Evolutionary conservation across 352 stramenopile genomes (phyloP).

Genomic region (Phytophthora capsici): DNA sequence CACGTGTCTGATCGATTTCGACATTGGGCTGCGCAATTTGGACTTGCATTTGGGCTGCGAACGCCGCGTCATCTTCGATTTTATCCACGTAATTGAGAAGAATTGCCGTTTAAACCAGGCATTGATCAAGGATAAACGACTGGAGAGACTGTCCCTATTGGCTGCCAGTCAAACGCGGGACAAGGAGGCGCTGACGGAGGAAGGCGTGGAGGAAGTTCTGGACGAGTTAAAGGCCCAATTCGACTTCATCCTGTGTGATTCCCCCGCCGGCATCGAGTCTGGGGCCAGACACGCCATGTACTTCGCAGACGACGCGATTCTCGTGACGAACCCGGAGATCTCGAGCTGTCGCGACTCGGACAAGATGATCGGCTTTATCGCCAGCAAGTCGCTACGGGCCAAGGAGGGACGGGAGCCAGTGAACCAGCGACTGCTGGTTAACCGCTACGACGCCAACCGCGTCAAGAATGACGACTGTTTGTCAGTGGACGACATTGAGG

Average conservation of each 20-base stretch:
- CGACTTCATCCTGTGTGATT: slow-evolving; percentile 93
- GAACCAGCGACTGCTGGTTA: slow-evolving; percentile 89
- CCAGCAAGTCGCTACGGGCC: slow-evolving; percentile 86
- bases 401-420: slow-evolving; percentile 82
- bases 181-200: slow-evolving; percentile 91
- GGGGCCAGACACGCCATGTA: slow-evolving; percentile 93
- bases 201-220: slow-evolving; percentile 87
- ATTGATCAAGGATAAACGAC: slow-evolving; percentile 91
- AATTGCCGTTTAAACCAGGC: slow-evolving; percentile 91
- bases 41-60: slow-evolving; percentile 93
- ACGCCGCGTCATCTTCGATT: slow-evolving; percentile 94
- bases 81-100: slow-evolving; percentile 93
- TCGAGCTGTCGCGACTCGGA: slow-evolving; percentile 93
- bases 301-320: slow-evolving; percentile 93
- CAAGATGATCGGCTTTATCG: slow-evolving; percentile 97
- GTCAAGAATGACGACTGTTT: slow-evolving; percentile 91
- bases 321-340: slow-evolving; percentile 95
- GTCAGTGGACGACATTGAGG: slow-evolving; percentile 92
- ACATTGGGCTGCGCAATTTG: slow-evolving; percentile 93
- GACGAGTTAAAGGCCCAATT: slow-evolving; percentile 83
- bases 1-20: slow-evolving; percentile 95
- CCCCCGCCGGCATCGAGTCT: slow-evolving; percentile 90
- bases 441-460: slow-evolving; percentile 91
- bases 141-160: slow-evolving; percentile 85
- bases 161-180: slow-evolving; percentile 91